Conservation (phyloP, 2,329 filamentous ascomycete genomes). For the Arthrobotrys musiformis region DNA sequence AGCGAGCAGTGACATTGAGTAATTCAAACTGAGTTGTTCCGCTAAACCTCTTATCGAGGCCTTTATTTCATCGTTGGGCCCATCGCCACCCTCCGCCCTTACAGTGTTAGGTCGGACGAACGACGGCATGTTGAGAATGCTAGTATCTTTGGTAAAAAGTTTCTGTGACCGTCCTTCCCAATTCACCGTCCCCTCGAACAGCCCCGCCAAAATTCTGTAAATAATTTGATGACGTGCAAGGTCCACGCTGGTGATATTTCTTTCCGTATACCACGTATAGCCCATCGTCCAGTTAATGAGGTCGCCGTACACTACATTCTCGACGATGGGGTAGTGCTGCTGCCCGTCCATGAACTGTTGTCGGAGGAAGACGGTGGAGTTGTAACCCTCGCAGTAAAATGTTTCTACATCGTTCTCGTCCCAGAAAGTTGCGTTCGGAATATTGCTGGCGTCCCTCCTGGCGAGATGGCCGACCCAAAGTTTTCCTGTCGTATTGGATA, state of each 20-base stretch:
- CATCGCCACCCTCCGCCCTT: not conserved
- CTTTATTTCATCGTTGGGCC: slow-evolving; percentile 20
- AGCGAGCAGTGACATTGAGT: slow-evolving; percentile 33
- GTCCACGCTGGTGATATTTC: not conserved
- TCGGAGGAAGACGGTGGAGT: slow-evolving; percentile 19
- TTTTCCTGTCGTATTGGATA: slow-evolving; percentile 7
- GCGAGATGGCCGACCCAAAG: slow-evolving; percentile 41
- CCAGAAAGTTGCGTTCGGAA: slow-evolving; percentile 6
- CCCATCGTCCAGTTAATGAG: slow-evolving; percentile 9
- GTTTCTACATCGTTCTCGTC: slow-evolving; percentile 24
- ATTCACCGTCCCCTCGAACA: slow-evolving; percentile 21
- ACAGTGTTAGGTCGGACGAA: slow-evolving; percentile 31
- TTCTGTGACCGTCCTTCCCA: slow-evolving; percentile 7
- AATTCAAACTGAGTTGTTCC: slow-evolving; percentile 50
- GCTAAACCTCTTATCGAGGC: slow-evolving; percentile 13
- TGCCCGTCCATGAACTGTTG: slow-evolving; percentile 25
- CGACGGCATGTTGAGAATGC: slow-evolving; percentile 37
- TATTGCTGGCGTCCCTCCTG: not conserved
- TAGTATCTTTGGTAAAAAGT: slow-evolving; percentile 15
- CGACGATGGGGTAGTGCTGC: slow-evolving; percentile 2
- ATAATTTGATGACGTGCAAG: slow-evolving; percentile 15
- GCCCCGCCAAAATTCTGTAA: slow-evolving; percentile 16
- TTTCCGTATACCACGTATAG: not conserved
- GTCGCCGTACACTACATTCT: slow-evolving; percentile 17
- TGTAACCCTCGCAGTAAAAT: slow-evolving; percentile 39